A percentile compares a stretch with the other conserved stretches of the same genome.
Conservation (phyloP, 2,329 filamentous ascomycete species). For the Graphilbum fragrans region DNA sequence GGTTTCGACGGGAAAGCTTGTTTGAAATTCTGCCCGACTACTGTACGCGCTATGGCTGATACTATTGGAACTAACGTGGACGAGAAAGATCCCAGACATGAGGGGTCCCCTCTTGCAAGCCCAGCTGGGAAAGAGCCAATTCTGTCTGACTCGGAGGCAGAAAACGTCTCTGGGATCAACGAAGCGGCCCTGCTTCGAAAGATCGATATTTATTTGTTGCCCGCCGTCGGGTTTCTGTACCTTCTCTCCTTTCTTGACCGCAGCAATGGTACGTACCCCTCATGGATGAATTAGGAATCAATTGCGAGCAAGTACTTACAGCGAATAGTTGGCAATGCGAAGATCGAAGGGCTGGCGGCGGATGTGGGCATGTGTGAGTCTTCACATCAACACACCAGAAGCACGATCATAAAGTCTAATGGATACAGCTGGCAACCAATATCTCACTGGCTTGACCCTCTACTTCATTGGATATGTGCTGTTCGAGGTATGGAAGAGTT, state of each 20-base stretch:
- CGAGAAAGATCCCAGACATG: too few species aligned
- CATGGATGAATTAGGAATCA: slow-evolving; percentile 19
- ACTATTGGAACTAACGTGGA: too few species aligned
- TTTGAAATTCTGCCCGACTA: too few species aligned
- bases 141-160: too few species aligned
- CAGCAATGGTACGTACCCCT: slow-evolving; percentile 35
- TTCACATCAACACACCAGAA: not conserved
- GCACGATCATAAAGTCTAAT: not conserved
- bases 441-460: slow-evolving; percentile 51
- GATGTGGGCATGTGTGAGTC: slow-evolving; percentile 39
- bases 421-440: slow-evolving; percentile 41
- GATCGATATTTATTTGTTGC: slow-evolving; percentile 37
- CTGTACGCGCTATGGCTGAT: too few species aligned
- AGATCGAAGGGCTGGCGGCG: slow-evolving; percentile 39
- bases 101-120: too few species aligned
- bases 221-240: slow-evolving; percentile 41
- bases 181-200: slow-evolving; percentile 48
- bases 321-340: slow-evolving; percentile 42
- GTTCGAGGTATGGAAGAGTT: slow-evolving; percentile 30
- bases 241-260: slow-evolving; percentile 44
- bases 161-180: slow-evolving; percentile 22
- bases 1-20: too few species aligned
- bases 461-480: slow-evolving; percentile 53
- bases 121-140: too few species aligned
- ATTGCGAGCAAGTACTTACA: not conserved